These are phyloP conservation scores for Papiliotrema nemorosa DNA, from an alignment of 1,284 basidiomycete genomes.

Conservation along the genomic window DNA sequence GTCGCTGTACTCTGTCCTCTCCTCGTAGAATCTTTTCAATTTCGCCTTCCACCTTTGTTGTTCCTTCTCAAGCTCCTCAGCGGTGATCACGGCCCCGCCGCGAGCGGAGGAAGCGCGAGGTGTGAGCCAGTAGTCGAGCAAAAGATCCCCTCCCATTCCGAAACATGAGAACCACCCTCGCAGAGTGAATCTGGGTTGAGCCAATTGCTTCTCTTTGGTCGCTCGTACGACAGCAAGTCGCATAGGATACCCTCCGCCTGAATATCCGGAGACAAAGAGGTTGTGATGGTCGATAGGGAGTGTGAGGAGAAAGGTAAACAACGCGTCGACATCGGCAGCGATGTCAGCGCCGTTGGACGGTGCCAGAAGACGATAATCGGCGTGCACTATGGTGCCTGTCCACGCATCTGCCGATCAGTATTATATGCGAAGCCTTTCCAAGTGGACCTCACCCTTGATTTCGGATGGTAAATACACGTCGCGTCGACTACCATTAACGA, in stretches of 20 bases:
- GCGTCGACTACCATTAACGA: conserved; percentile 3
- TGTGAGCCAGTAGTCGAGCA: conserved; percentile 7
- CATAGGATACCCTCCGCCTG: conserved; percentile 7
- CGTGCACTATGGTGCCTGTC: conserved; percentile 2
- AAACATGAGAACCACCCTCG: conserved; percentile 3
- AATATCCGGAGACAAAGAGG: conserved; percentile 7
- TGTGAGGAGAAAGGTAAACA: conserved; percentile 1
- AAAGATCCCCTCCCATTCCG: conserved; percentile 9
- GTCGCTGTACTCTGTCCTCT: neutral
- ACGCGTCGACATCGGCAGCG: conserved; percentile 2
- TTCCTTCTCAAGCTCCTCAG: too few species aligned
- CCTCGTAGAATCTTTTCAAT: neutral
- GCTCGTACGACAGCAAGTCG: conserved; percentile 6
- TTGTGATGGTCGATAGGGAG: conserved; percentile 2
- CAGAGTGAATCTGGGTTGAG: conserved; percentile 2
- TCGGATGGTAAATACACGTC: conserved; percentile 2
- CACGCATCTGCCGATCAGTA: conserved; percentile 1
- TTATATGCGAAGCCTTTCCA: too few species aligned
- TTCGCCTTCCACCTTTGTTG: neutral
- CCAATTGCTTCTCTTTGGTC: neutral
- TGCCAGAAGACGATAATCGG: conserved; percentile 6
- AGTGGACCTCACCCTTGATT: too few species aligned
- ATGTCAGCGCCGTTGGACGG: conserved; percentile 6
- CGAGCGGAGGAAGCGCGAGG: neutral
- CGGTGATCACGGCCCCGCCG: neutral